A percentile compares a stretch with the other conserved stretches of the same genome.
Conservation (phyloP, 768 basidiomycete species). For the Rickenella mellea region DNA sequence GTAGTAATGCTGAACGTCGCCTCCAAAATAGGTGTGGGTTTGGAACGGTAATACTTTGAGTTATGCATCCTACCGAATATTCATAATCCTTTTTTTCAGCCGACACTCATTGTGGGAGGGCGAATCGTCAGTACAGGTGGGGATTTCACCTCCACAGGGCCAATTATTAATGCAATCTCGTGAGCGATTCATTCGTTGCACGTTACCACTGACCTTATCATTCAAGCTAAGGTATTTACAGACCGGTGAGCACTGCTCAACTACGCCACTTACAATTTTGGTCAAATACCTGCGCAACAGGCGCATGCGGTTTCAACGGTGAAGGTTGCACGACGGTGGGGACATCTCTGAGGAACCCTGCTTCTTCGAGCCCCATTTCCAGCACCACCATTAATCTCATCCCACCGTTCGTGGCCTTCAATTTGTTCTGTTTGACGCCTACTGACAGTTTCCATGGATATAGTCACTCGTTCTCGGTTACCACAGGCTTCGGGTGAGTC, state of each 20-base stretch:
- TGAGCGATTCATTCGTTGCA: conserved; percentile 8
- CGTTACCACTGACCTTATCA: neutral
- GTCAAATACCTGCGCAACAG: conserved; percentile 6
- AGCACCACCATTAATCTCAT: conserved; percentile 25
- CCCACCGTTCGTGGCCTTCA: conserved; percentile 19
- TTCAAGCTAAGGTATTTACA: conserved; percentile 3
- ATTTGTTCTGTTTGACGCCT: neutral
- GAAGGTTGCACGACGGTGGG: conserved; percentile 27
- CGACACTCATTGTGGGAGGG: conserved; percentile 17
- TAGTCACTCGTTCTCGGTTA: conserved; percentile 24
- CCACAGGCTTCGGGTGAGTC: conserved; percentile 23
- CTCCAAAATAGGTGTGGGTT: conserved; percentile 17
- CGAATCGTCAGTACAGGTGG: conserved; percentile 22
- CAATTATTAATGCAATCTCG: conserved; percentile 26
- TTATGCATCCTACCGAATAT: neutral
- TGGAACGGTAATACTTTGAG: conserved; percentile 20
- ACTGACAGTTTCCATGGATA: neutral
- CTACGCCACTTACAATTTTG: neutral
- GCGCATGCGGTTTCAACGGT: conserved; percentile 24
- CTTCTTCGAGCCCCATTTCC: conserved; percentile 21
- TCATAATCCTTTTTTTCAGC: conserved; percentile 6
- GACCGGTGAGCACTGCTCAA: conserved; percentile 1
- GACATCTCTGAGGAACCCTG: conserved; percentile 24
- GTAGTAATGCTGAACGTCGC: neutral
- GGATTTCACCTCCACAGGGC: conserved; percentile 17